A percentile compares a stretch with the other conserved stretches of the same genome.
These are phyloP conservation scores for Sarocladium strictum DNA, from an alignment of 2,329 filamentous ascomycete species.

Conservation along the genomic window DNA sequence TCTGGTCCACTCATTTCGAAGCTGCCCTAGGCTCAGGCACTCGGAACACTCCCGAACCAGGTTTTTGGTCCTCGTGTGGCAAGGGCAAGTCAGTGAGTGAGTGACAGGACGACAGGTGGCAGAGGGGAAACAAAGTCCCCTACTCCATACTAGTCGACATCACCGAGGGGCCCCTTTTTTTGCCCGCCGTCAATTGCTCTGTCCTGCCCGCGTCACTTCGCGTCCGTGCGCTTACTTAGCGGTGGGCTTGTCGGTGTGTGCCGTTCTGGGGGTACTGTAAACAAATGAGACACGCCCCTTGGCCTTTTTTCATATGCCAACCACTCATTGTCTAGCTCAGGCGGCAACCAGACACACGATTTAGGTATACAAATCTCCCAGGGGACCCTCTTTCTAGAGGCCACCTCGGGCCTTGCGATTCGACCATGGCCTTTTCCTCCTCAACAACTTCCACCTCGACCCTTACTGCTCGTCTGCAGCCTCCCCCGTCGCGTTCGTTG, in stretches of 20 bases:
- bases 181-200: background rate
- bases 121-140: background rate
- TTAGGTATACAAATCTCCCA: conserved; percentile 1
- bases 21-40: background rate
- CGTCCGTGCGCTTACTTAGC: background rate
- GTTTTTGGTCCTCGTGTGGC: background rate
- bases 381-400: conserved; percentile 6
- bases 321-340: conserved; percentile 2
- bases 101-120: background rate
- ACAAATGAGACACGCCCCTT: conserved; percentile 14
- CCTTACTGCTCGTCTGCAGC: conserved; percentile 4
- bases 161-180: background rate
- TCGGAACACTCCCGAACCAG: background rate
- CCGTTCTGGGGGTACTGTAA: conserved; percentile 6
- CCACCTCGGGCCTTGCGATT: background rate
- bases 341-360: conserved; percentile 2
- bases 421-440: conserved; percentile 7
- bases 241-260: background rate
- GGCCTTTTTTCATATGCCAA: background rate
- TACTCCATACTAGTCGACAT: background rate
- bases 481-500: conserved; percentile 29
- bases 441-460: conserved; percentile 17
- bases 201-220: background rate
- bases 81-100: background rate
- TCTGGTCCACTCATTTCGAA: conserved; percentile 5